Evolutionary conservation across 768 basidiomycete genomes (phyloP), one percentile per base, ranked within the genome.

Genomic region (Hysterangium stoloniferum): DNA sequence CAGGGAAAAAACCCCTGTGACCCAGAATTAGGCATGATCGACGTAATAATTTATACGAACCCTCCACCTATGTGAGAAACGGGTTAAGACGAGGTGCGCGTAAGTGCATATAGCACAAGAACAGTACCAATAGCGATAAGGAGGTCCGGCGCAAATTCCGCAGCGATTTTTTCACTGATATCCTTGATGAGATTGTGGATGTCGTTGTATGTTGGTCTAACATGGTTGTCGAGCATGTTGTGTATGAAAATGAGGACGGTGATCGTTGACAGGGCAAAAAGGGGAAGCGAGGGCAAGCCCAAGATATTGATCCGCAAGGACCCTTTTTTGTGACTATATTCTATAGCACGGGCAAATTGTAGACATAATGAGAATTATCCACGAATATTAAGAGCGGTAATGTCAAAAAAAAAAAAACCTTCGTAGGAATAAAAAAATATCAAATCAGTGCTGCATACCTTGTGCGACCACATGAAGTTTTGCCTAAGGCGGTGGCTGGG

Each of bases 1-100:
- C 94, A 44, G 94, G 94, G 69, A 97, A 93, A 71, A 95, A 97
- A 25, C 95, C 94, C 37, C 91, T 90, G 64, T 45, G 53, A 52
- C 43, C 43, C 47, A 48, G 46, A 58, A 57, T 55, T 50, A 58
- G 45, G 42, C 53, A 50, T 49, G 52, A 44, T n/a, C 55, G 22
- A 20, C 51, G 49, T 54, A 60, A 19, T 36, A 25, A 55, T 22
- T 51, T 24, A 48, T 45, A 79, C 84, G 72, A 56, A 89, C 89
- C 87, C 86, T 76, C 88, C 86, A 58, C 86, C 84, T 88, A 59
- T 31, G 50, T 48, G 53, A 49, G 50, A 32, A 25, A 31, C 6
- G 6, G 19, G 38, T 19, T 20, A 36, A 48, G 12, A 44, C 11
- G 24, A 28, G 29, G 37, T 45, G 22, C 19, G 15, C 28, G 37